phyloP scores from a whole-genome alignment of 805 yeast species.

The Ogataea pini region DNA sequence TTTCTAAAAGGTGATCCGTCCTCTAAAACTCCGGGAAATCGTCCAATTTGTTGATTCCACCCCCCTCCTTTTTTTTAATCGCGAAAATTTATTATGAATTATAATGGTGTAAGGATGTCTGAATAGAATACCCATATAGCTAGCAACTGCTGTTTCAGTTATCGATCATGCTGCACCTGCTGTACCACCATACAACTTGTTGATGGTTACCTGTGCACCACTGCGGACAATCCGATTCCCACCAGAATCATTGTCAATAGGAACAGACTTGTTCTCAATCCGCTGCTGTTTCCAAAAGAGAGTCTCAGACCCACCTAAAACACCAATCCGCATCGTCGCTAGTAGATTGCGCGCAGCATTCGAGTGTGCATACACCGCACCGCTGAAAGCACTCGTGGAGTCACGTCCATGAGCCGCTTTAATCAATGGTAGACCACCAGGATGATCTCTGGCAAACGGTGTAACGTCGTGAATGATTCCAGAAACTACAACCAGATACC shows the following conservation, averaged over 20 bases:
- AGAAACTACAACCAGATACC: conserved; percentile 74
- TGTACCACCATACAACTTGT: conserved; percentile 46
- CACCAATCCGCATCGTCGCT: conserved; percentile 93
- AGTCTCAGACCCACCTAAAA: conserved; percentile 77
- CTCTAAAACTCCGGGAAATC: conserved; percentile 12
- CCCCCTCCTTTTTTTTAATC: neutral
- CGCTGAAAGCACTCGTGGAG: conserved; percentile 91
- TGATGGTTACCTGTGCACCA: conserved; percentile 55
- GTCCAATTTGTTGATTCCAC: neutral
- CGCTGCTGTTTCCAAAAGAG: conserved; percentile 79
- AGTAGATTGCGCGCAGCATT: conserved; percentile 89
- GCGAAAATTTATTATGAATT: neutral
- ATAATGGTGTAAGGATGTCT: neutral
- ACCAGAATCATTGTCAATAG: conserved; percentile 52
- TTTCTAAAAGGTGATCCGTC: conserved; percentile 57
- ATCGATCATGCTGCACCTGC: conserved; percentile 62
- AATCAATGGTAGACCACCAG: conserved; percentile 85
- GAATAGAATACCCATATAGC: neutral
- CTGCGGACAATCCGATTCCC: conserved; percentile 60
- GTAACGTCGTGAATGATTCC: conserved; percentile 94
- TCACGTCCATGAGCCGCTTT: conserved; percentile 86
- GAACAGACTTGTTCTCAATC: conserved; percentile 63
- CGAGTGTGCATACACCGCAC: conserved; percentile 91
- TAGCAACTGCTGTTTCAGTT: too few relatives aligned
- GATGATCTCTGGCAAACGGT: conserved; percentile 88